These are phyloP conservation scores for Stagonosporopsis vannaccii DNA, from an alignment of 2,329 filamentous ascomycete genomes.

Conservation along the genomic window DNA sequence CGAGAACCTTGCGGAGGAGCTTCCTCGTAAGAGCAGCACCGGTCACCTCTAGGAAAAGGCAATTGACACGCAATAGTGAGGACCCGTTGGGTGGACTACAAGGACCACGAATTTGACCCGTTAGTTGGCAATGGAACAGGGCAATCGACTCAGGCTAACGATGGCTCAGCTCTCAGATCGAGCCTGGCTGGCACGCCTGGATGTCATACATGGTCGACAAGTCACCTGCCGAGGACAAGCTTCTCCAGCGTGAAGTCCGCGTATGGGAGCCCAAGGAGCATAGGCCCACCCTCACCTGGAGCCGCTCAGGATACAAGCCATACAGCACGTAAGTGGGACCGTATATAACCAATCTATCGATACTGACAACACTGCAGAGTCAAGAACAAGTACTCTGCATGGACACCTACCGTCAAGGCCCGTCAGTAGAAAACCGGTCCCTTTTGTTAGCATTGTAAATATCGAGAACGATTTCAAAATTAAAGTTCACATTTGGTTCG, in stretches of 20 bases:
- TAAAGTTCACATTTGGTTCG: not conserved
- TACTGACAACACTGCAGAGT: constrained; percentile 44
- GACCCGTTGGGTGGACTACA: constrained; percentile 98
- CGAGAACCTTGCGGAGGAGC: constrained; percentile 88
- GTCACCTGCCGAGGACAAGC: constrained; percentile 77
- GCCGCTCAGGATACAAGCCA: constrained; percentile 83
- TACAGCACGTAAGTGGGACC: constrained; percentile 84
- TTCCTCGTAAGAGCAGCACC: constrained; percentile 72
- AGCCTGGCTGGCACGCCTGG: constrained; percentile 98
- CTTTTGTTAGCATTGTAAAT: constrained; percentile 36
- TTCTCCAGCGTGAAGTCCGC: constrained; percentile 71
- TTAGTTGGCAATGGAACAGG: constrained; percentile 52
- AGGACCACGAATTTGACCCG: constrained; percentile 82
- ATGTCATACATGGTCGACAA: constrained; percentile 92
- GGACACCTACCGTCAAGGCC: constrained; percentile 57
- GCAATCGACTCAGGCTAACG: constrained; percentile 44
- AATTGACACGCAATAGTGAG: constrained; percentile 67
- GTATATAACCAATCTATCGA: not conserved
- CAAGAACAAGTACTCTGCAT: constrained; percentile 59
- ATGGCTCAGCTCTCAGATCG: constrained; percentile 73
- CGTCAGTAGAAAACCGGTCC: constrained; percentile 38
- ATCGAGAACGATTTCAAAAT: constrained; percentile 21
- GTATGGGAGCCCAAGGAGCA: constrained; percentile 79
- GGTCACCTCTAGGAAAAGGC: not conserved
- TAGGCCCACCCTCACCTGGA: constrained; percentile 76